Base-by-base conservation (phyloP, 2,329 filamentous ascomycete species). In the Hypoxylon sp. region DNA sequence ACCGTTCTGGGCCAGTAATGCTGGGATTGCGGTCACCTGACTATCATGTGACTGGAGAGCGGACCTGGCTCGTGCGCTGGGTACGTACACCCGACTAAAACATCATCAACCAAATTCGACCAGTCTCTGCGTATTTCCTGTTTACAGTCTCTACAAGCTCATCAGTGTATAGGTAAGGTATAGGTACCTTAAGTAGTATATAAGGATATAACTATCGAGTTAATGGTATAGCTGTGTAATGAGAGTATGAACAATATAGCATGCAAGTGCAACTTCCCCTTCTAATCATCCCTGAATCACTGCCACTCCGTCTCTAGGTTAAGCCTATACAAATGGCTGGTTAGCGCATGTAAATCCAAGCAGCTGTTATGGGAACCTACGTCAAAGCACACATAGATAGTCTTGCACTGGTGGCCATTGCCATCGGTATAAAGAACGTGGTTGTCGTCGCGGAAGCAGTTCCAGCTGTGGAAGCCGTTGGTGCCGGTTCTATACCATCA, bases 381-480 rank as follows among this genome's bases (percentile, higher is more conserved):
- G 14, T 61, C 44, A 36, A 61, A 61, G 51, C 58, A 61, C 8
- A 61, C 58, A 12, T 61, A 61, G 14, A 20, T 61, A 26, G 44
- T 61, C n/a, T 6, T 40, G 51, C 58, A 61, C 14, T 24, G 6
- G 20, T 55, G 14, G 3, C 58, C 44, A 9, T 54, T 49, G 7
- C 44, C 44, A 28, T 60, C 49, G n/a, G 44, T 55, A 33, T 61
- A 61, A 4, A 61, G 50, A 14, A 33, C 36, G n/a, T 50, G 44
- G 44, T 49, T 49, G 44, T 61, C 51, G 18, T 55, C 58, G n/a
- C 32, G 42, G 50, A 61, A 61, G 49, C 57, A 54, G 50, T 54
- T 61, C 40, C 54, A 61, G 32, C 7, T 32, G 42, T 49, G 42
- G 50, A 49, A 61, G n/a, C 57, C 57, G 57, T 54, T 61, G 50